Evolutionary conservation across 2,329 filamentous ascomycete species (phyloP), one percentile per base, ranked within the genome.

Genomic region (Xylaria sp.): DNA sequence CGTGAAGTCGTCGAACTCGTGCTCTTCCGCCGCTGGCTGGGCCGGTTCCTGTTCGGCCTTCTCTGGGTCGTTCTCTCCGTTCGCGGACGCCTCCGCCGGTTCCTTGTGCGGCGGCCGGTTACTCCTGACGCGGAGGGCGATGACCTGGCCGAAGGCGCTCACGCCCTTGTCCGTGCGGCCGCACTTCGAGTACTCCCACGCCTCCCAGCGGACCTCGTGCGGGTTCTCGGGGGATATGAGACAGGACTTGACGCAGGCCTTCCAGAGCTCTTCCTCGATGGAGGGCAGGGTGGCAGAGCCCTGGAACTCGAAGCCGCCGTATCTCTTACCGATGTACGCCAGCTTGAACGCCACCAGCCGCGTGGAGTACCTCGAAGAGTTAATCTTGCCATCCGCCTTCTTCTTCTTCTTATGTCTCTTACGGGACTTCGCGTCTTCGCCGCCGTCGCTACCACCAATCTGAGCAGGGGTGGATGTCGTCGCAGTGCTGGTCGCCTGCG

Each of bases 101-200:
- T 61, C 66, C 51, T 64, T 68, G 2, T 73, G 73, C 47, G 87
- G 67, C 1, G 91, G 91, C 61, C 83, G 78, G 64, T 89, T 89
- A 72, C 92, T 97, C 68, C 93, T 81, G 16, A 99, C 87, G 50
- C 88, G 78, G 39, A 99, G 75, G 0, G 87, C 89, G 66, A 99
- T 86, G 52, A 99, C 94, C 76, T 99, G 94, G 0, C 94, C 94
- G 75, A 99, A 99, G 2, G 94, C 92, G 72, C 92, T 97, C 34
- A 99, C 94, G 11, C 94, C 94, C 49, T 86, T 82, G 70, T 99
- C 94, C 17, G 94, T 99, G 59, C 94, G 82, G 1, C 94, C 94
- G 68, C 93, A 97, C 72, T 99, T 99, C 34, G 90, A 92, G 72
- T 97, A 99, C 57, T 96, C 90, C 71, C 86, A 92, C 7, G 87